phyloP scores from a whole-genome alignment of 768 basidiomycete species.

The Myochromella boudieri region DNA sequence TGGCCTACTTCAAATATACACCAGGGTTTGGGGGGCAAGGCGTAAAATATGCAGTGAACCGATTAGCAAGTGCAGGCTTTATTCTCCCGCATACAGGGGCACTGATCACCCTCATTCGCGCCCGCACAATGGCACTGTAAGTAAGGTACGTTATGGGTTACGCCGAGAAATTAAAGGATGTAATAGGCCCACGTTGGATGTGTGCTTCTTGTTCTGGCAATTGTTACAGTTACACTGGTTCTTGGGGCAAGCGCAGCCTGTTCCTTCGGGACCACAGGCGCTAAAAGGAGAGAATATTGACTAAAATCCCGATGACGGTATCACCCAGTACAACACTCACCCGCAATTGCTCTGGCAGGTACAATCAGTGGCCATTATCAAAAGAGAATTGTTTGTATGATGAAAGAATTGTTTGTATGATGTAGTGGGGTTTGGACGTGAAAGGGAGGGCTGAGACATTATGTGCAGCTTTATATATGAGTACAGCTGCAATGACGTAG shows the following conservation, averaged over 20 bases:
- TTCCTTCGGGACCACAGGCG: slow-evolving; percentile 35
- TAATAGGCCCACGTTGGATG: slow-evolving; percentile 26
- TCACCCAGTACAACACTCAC: too few species aligned
- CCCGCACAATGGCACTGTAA: slow-evolving; percentile 33
- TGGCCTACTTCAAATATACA: background rate
- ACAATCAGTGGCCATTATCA: slow-evolving; percentile 27
- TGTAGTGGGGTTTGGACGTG: background rate
- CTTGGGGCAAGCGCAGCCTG: slow-evolving; percentile 35
- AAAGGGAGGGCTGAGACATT: background rate
- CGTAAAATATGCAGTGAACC: slow-evolving; percentile 6
- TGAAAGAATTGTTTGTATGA: background rate
- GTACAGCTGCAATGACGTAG: slow-evolving; percentile 7
- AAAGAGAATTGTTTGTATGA: background rate
- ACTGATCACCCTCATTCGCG: slow-evolving; percentile 17
- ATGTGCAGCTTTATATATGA: slow-evolving; percentile 5
- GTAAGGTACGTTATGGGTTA: background rate
- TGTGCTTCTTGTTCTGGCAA: slow-evolving; percentile 38
- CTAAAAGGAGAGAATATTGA: too few species aligned
- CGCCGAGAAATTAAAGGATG: background rate
- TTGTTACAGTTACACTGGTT: slow-evolving; percentile 34
- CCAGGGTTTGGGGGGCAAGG: background rate
- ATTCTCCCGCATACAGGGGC: slow-evolving; percentile 29
- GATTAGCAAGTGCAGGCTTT: slow-evolving; percentile 33
- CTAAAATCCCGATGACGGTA: too few species aligned
- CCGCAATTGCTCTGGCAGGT: slow-evolving; percentile 31